Conservation (phyloP, 208 protist genomes). For the Leishmania arabica region DNA sequence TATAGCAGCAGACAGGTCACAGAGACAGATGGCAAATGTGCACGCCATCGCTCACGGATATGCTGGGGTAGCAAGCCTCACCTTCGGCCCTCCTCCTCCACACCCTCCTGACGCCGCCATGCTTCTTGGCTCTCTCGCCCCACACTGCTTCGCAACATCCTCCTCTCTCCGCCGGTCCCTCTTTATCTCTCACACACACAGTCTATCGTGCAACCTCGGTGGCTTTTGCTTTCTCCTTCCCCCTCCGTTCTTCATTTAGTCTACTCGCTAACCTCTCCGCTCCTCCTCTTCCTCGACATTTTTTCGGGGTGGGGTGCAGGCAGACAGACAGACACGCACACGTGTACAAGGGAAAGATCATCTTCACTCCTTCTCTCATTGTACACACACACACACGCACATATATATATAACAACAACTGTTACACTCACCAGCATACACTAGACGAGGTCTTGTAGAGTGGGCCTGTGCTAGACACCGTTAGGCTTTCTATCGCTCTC, state of each 20-base stretch:
- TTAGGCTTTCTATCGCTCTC: background rate
- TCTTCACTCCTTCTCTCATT: background rate
- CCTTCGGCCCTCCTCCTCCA: slow-evolving; percentile 1
- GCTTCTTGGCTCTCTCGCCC: background rate
- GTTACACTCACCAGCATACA: background rate
- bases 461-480: background rate
- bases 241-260: too few species aligned
- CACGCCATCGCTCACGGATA: background rate
- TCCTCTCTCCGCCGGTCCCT: background rate
- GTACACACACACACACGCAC: background rate
- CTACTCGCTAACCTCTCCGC: too few species aligned
- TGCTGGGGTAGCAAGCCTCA: background rate
- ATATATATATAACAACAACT: background rate
- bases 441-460: background rate
- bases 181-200: background rate
- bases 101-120: background rate
- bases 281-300: background rate
- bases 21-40: background rate
- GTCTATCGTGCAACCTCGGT: too few species aligned
- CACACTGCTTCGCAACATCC: background rate
- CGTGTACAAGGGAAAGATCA: background rate
- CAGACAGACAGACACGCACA: background rate
- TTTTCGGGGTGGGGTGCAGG: too few species aligned
- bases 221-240: background rate
- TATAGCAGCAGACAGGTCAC: background rate